phyloP scores from a whole-genome alignment of 23 red algal species.

The Agarophyton chilense region DNA sequence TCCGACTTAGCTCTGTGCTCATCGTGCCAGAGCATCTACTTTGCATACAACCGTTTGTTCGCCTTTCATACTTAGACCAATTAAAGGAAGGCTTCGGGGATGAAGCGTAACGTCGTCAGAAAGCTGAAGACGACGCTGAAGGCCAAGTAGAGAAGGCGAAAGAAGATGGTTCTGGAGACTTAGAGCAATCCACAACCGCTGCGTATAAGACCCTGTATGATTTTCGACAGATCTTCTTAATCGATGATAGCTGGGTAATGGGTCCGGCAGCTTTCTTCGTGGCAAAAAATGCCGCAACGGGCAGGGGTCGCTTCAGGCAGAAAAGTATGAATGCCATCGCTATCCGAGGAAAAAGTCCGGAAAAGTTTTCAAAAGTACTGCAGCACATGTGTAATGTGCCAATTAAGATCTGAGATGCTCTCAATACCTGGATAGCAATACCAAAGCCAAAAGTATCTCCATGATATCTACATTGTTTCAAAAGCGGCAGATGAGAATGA shows the following conservation, averaged over 20 bases:
- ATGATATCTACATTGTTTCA: neutral
- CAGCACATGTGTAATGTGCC: conserved; percentile 22
- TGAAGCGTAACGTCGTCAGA: neutral
- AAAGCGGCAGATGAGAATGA: neutral
- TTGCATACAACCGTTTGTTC: neutral
- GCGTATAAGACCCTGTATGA: neutral
- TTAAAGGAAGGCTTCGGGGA: neutral
- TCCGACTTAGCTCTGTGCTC: neutral
- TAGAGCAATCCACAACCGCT: neutral
- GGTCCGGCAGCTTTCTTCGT: conserved; percentile 12
- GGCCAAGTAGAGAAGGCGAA: neutral
- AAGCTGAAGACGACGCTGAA: neutral
- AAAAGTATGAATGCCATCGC: conserved; percentile 3
- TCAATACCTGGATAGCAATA: conserved; percentile 15
- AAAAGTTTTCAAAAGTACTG: conserved; percentile 27
- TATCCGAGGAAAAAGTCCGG: neutral
- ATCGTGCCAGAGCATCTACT: conserved; percentile 11
- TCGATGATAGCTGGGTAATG: neutral
- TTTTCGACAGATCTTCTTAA: conserved; percentile 4
- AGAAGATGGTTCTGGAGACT: neutral
- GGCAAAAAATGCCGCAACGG: neutral
- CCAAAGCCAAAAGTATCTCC: neutral
- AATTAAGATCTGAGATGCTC: neutral
- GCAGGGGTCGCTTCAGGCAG: neutral
- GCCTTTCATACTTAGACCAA: neutral